Base-by-base conservation (phyloP, 345 rosid genomes). In the Gossypium ekmanianum region DNA sequence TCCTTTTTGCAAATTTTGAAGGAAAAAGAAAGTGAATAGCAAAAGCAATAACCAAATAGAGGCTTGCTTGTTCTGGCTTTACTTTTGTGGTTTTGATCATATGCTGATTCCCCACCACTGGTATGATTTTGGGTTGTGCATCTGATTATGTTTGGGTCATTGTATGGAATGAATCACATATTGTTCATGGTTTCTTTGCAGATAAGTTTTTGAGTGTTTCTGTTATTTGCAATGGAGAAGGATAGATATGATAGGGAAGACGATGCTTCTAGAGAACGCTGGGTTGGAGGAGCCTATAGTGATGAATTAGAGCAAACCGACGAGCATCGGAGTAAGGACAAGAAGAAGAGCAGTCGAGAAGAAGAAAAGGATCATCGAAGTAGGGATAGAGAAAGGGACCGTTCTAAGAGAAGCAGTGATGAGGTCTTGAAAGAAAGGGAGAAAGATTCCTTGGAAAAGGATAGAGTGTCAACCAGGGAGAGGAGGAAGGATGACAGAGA, bases 301-400 rank as follows among this genome's bases (percentile, higher is more conserved):
- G 86, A 82, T 50, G 83, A 76, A 73, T 76, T 80, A 39, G 85
- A 78, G 58, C 71, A 66, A 14, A 79, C 59, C 10, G 79, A 78
- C 8, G 76, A 77, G 73, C 72, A 72, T 47, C 68, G 87, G 73
- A 87, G 80, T 78, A 88, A 85, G 77, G 85, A 83, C 4, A 71
- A 79, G 77, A 71, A 45, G 58, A 75, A 75, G 70, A 57, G 76
- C 62, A 65, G 64, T 51, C 72, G 71, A 65, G 79, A 72, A 44
- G 84, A 82, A 50, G 84, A 78, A 29, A 84, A 81, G 74, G 88
- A 85, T 63, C 79, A 83, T 55, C 76, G 88, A 71, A 81, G 78
- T 71, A 82, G 79, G 50, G 78, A 75, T 71, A 84, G 83, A 72
- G 78, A 75, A 17, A 47, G 77, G 74, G 85, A 84, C 52, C 62